Evolutionary conservation across 768 basidiomycete genomes (phyloP).

Genomic region (Tulasnella sp.): DNA sequence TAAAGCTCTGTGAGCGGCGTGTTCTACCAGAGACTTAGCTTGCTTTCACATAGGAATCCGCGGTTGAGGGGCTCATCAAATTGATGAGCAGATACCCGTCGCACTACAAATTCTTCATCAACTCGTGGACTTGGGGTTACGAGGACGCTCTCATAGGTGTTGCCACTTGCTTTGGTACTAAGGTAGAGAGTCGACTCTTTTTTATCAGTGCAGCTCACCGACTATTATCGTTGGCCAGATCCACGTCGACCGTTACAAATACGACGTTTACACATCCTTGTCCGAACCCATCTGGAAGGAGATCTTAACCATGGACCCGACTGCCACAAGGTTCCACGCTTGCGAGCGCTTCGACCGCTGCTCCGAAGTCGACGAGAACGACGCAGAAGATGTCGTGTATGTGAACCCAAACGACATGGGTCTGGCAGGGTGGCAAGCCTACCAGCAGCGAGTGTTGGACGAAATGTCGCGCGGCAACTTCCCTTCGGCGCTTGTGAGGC

Average conservation of each 20-base stretch:
- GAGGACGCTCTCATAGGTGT: constrained; percentile 84
- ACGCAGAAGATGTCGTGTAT: constrained; percentile 64
- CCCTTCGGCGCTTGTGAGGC: constrained; percentile 59
- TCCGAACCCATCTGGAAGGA: constrained; percentile 59
- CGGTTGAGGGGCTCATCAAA: constrained; percentile 59
- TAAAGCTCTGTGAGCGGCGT: constrained; percentile 27
- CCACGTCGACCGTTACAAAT: constrained; percentile 88
- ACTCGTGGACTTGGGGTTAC: constrained; percentile 95
- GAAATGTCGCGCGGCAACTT: constrained; percentile 45
- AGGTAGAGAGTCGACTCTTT: constrained; percentile 41
- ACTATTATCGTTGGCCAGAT: constrained; percentile 46
- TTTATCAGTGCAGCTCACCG: background rate
- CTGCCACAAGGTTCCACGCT: constrained; percentile 80
- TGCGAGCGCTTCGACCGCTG: constrained; percentile 84
- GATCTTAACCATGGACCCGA: constrained; percentile 58
- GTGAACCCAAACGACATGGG: constrained; percentile 80
- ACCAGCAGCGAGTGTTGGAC: constrained; percentile 42
- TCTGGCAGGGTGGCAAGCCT: constrained; percentile 52
- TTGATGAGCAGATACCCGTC: constrained; percentile 66
- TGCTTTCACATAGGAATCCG: constrained; percentile 50
- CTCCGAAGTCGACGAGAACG: constrained; percentile 43
- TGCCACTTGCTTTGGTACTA: constrained; percentile 57
- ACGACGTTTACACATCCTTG: constrained; percentile 53
- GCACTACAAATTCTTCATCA: constrained; percentile 76
- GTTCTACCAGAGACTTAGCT: background rate